Evolutionary conservation across 2,329 filamentous ascomycete species (phyloP).

Genomic region (Penicillium sp.): DNA sequence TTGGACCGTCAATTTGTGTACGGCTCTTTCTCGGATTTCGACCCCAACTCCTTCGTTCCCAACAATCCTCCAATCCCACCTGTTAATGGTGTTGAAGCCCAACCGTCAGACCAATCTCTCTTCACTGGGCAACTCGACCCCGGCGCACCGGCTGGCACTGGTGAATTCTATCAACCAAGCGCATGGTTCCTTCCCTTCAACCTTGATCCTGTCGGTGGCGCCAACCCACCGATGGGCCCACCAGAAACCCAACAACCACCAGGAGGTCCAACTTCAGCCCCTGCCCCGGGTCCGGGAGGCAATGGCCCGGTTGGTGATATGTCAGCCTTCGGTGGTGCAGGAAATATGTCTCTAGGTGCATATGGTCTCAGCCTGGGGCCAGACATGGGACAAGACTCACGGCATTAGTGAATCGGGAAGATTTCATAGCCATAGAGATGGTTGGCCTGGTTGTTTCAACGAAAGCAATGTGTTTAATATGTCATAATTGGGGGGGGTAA

Average conservation of each 20-base stretch:
- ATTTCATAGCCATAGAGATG: background rate
- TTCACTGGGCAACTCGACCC: conserved; percentile 44
- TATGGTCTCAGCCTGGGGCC: conserved; percentile 33
- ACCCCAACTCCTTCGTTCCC: conserved; percentile 45
- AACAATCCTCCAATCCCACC: conserved; percentile 34
- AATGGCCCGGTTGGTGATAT: conserved; percentile 21
- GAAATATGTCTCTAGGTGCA: conserved; percentile 29
- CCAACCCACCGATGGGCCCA: conserved; percentile 7
- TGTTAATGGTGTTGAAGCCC: conserved; percentile 30
- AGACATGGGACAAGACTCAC: conserved; percentile 21
- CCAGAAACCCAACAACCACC: conserved; percentile 4
- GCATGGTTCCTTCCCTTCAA: conserved; percentile 96
- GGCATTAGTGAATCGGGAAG: conserved; percentile 7
- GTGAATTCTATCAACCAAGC: conserved; percentile 53
- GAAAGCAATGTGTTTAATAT: conserved; percentile 20
- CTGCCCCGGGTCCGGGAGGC: conserved; percentile 13
- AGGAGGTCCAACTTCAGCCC: conserved; percentile 9
- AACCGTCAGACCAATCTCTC: conserved; percentile 28
- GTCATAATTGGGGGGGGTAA: conserved; percentile 7
- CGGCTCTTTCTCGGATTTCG: conserved; percentile 66
- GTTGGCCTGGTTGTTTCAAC: background rate
- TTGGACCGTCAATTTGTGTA: conserved; percentile 78
- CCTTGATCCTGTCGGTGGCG: conserved; percentile 65
- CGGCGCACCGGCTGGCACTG: conserved; percentile 38
- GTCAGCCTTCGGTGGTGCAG: conserved; percentile 24